Percentiles rank a stretch among this genome's conserved stretches.
Evolutionary conservation across 208 protist genomes (phyloP).

Genomic region (Lotmaria passim): DNA sequence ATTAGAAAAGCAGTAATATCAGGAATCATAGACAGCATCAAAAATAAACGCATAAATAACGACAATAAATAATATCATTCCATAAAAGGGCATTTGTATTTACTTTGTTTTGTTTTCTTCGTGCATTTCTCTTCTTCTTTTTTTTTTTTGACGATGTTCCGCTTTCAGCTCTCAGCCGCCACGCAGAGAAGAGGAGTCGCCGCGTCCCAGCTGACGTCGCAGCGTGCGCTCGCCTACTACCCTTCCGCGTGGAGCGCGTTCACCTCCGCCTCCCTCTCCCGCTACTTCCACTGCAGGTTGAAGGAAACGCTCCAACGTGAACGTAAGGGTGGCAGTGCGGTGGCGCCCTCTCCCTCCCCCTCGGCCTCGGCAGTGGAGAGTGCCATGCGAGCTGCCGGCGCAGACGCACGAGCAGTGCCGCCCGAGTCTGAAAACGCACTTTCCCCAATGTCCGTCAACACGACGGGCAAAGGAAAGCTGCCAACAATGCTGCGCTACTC

Average conservation of each 20-base stretch:
- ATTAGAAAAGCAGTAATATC: too few species aligned
- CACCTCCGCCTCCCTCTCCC: slow-evolving; percentile 14
- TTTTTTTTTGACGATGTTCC: neutral
- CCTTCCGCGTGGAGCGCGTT: slow-evolving; percentile 4
- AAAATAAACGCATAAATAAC: neutral
- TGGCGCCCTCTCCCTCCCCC: neutral
- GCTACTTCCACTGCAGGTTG: slow-evolving; percentile 10
- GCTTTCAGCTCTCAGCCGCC: neutral
- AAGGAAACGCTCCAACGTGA: slow-evolving; percentile 2
- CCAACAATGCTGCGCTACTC: slow-evolving; percentile 9
- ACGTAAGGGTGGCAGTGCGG: neutral
- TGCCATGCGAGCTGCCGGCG: neutral
- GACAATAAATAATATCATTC: neutral
- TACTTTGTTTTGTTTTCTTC: neutral
- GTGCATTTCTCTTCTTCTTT: too few species aligned
- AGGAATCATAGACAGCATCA: neutral
- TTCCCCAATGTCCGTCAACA: too few species aligned
- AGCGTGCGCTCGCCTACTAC: neutral
- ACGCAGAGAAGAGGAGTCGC: neutral
- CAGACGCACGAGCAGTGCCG: neutral
- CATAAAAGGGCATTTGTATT: neutral
- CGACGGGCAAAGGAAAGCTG: neutral
- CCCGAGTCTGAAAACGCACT: too few species aligned
- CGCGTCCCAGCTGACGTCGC: neutral
- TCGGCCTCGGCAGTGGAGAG: neutral